Conservation (phyloP, 2,329 filamentous ascomycete species). For the Cercospora berteroae region DNA sequence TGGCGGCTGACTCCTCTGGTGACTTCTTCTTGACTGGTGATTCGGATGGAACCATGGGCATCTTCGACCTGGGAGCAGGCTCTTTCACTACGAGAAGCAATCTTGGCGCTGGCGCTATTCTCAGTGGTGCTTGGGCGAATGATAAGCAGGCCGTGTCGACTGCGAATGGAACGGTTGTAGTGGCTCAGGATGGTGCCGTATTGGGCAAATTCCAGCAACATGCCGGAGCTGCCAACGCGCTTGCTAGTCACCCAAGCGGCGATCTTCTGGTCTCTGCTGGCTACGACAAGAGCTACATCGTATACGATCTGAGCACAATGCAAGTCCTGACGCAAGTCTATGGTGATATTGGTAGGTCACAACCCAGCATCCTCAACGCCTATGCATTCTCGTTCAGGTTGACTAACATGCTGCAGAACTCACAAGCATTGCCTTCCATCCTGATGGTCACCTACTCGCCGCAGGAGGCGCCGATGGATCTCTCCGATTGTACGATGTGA, state of each 20-base stretch:
- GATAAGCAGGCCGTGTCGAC: slow-evolving; percentile 71
- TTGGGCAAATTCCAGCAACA: slow-evolving; percentile 73
- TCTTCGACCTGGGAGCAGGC: slow-evolving; percentile 76
- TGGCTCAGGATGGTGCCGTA: slow-evolving; percentile 71
- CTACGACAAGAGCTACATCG: slow-evolving; percentile 84
- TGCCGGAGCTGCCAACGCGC: slow-evolving; percentile 72
- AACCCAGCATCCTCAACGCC: background rate
- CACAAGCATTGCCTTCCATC: slow-evolving; percentile 81
- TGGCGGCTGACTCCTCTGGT: slow-evolving; percentile 60
- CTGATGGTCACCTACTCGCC: slow-evolving; percentile 91
- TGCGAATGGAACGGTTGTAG: slow-evolving; percentile 72
- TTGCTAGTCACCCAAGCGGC: slow-evolving; percentile 80
- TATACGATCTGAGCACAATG: slow-evolving; percentile 73
- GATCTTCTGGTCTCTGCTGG: slow-evolving; percentile 83
- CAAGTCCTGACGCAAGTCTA: slow-evolving; percentile 75
- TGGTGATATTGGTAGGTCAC: slow-evolving; percentile 69
- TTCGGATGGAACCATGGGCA: slow-evolving; percentile 68
- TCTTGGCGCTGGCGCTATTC: slow-evolving; percentile 64
- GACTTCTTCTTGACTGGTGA: slow-evolving; percentile 73
- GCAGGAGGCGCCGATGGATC: slow-evolving; percentile 76
- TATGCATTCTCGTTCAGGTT: background rate
- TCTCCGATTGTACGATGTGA: slow-evolving; percentile 86
- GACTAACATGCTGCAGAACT: slow-evolving; percentile 56
- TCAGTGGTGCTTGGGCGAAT: slow-evolving; percentile 63
- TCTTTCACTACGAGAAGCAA: slow-evolving; percentile 69